Conservation (phyloP, 106 monocot species). For the Apostasia ramifera region DNA sequence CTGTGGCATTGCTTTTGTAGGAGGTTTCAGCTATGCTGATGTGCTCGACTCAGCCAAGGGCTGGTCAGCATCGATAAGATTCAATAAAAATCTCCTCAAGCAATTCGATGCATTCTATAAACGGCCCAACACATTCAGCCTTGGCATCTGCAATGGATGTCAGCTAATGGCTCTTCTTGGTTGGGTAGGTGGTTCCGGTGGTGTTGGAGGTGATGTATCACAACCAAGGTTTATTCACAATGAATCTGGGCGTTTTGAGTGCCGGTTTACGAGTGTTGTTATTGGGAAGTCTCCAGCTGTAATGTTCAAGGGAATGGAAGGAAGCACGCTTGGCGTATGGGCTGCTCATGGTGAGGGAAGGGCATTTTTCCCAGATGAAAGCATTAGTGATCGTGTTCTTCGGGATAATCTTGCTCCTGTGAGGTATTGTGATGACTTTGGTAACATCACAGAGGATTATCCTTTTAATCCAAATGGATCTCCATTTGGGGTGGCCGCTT, state of each 20-base stretch:
- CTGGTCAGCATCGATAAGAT: conserved; percentile 90
- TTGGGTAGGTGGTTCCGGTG: conserved; percentile 50
- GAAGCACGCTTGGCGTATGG: conserved; percentile 88
- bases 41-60: conserved; percentile 92
- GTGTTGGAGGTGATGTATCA: conserved; percentile 34
- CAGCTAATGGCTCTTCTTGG: conserved; percentile 98
- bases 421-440: conserved; percentile 84
- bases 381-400: conserved; percentile 34
- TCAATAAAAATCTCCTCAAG: conserved; percentile 54
- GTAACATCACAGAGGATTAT: conserved; percentile 58
- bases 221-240: conserved; percentile 96
- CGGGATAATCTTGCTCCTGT: conserved; percentile 55
- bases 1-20: conserved; percentile 85
- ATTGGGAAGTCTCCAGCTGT: conserved; percentile 74
- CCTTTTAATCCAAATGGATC: conserved; percentile 98
- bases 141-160: conserved; percentile 95
- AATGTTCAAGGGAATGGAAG: conserved; percentile 94
- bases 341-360: conserved; percentile 90
- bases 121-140: conserved; percentile 78
- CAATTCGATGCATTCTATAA: conserved; percentile 76
- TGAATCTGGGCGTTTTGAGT: conserved; percentile 87
- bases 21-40: conserved; percentile 97
- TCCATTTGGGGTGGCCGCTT: conserved; percentile 75
- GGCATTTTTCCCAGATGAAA: conserved; percentile 71
- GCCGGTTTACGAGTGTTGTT: conserved; percentile 68